phyloP scores from a whole-genome alignment of 495 filamentous ascomycete genomes.

The Penicillium pulvis region DNA sequence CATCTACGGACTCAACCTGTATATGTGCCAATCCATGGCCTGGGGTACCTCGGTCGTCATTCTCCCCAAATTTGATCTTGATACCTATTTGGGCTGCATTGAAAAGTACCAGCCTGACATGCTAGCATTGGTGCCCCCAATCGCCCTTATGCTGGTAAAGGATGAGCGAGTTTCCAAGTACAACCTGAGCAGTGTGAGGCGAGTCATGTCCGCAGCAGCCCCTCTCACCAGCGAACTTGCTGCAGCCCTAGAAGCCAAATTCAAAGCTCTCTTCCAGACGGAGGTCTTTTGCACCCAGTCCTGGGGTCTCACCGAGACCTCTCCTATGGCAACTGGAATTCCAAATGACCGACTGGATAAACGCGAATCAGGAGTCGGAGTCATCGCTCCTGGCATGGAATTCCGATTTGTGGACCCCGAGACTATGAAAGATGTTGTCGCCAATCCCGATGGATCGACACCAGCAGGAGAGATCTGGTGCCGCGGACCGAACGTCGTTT shows the following conservation, averaged over 20 bases:
- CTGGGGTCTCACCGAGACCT: slow-evolving; percentile 74
- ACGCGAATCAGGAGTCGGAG: slow-evolving; percentile 58
- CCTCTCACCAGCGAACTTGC: slow-evolving; percentile 74
- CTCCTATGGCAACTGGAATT: slow-evolving; percentile 46
- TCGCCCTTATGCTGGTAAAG: slow-evolving; percentile 73
- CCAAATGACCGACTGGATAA: slow-evolving; percentile 55
- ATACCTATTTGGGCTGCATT: slow-evolving; percentile 28
- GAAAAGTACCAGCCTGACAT: slow-evolving; percentile 26
- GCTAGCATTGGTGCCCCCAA: slow-evolving; percentile 61
- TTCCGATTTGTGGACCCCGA: slow-evolving; percentile 61
- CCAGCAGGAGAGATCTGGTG: slow-evolving; percentile 60
- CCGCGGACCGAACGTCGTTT: slow-evolving; percentile 60
- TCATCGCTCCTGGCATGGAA: slow-evolving; percentile 56
- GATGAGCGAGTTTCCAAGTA: slow-evolving; percentile 67
- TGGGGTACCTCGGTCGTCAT: slow-evolving; percentile 51
- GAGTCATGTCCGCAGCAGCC: slow-evolving; percentile 78
- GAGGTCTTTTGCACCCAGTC: slow-evolving; percentile 70
- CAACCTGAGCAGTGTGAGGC: slow-evolving; percentile 68
- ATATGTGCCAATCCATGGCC: slow-evolving; percentile 24
- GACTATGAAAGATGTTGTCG: slow-evolving; percentile 24
- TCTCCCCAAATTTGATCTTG: slow-evolving; percentile 76
- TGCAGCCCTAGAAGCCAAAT: slow-evolving; percentile 56
- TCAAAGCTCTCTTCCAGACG: slow-evolving; percentile 39
- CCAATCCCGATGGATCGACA: slow-evolving; percentile 49
- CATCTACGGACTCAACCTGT: slow-evolving; percentile 63